These are phyloP conservation scores for Nematocida parisii DNA, from an alignment of 371 early-diverging fungal genomes.

Conservation along the genomic window DNA sequence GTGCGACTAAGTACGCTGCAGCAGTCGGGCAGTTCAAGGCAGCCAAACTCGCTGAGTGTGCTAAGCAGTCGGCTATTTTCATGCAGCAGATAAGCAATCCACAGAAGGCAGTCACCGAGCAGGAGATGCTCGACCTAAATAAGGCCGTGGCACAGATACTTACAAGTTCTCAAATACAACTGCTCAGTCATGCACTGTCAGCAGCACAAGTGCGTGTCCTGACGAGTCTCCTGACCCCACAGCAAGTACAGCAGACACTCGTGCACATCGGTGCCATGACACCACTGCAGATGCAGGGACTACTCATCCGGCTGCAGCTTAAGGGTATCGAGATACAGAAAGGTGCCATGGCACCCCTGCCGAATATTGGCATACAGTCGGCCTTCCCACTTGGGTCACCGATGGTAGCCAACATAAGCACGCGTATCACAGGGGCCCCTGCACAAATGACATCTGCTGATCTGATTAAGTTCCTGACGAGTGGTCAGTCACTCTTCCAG, in stretches of 20 bases:
- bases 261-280: constrained; percentile 49
- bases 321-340: constrained; percentile 41
- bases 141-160: constrained; percentile 49
- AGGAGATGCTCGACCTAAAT: constrained; percentile 6
- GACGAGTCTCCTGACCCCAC: constrained; percentile 35
- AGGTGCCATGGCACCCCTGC: neutral
- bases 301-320: constrained; percentile 40
- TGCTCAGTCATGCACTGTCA: constrained; percentile 43
- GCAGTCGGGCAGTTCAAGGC: constrained; percentile 13
- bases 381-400: constrained; percentile 17
- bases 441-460: constrained; percentile 4
- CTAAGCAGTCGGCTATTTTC: constrained; percentile 35
- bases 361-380: neutral
- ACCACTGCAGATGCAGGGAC: constrained; percentile 12
- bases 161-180: constrained; percentile 54
- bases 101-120: neutral
- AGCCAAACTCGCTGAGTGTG: constrained; percentile 33
- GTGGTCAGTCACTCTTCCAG: constrained; percentile 48
- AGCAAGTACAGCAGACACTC: constrained; percentile 57
- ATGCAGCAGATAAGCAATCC: constrained; percentile 17
- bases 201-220: constrained; percentile 40
- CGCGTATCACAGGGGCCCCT: neutral
- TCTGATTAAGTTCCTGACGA: constrained; percentile 20
- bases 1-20: neutral
- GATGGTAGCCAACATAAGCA: constrained; percentile 3